Conservation (phyloP, 2,329 filamentous ascomycete species). For the Microdochium bolleyi region DNA sequence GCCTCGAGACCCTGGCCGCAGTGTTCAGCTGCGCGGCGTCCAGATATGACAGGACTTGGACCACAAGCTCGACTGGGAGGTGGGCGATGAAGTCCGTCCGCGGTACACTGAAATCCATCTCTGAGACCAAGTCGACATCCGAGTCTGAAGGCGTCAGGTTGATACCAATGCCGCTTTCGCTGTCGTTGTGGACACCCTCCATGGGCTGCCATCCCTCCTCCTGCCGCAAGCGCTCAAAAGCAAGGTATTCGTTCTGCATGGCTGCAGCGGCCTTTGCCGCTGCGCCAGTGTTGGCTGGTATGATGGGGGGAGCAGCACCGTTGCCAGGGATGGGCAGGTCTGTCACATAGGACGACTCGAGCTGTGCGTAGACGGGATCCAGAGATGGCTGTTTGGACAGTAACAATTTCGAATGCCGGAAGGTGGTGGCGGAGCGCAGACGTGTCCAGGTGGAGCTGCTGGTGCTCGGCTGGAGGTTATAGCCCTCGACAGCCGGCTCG, state of each 20-base stretch:
- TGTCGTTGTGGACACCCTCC: constrained; percentile 31
- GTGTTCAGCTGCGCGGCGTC: constrained; percentile 43
- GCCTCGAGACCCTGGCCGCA: constrained; percentile 39
- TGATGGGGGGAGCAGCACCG: constrained; percentile 48
- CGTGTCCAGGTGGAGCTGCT: constrained; percentile 43
- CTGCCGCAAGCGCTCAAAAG: constrained; percentile 25
- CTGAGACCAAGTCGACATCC: constrained; percentile 19
- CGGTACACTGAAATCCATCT: constrained; percentile 27
- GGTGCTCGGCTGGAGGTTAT: constrained; percentile 30
- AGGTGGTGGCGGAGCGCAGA: constrained; percentile 41
- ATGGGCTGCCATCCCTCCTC: constrained; percentile 26
- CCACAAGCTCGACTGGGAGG: constrained; percentile 50
- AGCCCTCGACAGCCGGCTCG: constrained; percentile 12
- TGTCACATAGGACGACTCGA: constrained; percentile 16
- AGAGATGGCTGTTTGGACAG: constrained; percentile 30
- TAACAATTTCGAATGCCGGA: constrained; percentile 35
- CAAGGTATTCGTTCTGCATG: constrained; percentile 45
- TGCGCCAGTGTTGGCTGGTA: constrained; percentile 51
- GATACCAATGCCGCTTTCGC: constrained; percentile 59
- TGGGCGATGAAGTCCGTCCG: constrained; percentile 49
- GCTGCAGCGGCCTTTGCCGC: constrained; percentile 54
- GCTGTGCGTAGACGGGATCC: constrained; percentile 27
- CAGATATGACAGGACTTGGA: constrained; percentile 49
- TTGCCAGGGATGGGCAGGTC: constrained; percentile 36
- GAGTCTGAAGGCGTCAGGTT: constrained; percentile 36